phyloP scores from a whole-genome alignment of 148 eudicot genomes.

The Polygonum maritimum region DNA sequence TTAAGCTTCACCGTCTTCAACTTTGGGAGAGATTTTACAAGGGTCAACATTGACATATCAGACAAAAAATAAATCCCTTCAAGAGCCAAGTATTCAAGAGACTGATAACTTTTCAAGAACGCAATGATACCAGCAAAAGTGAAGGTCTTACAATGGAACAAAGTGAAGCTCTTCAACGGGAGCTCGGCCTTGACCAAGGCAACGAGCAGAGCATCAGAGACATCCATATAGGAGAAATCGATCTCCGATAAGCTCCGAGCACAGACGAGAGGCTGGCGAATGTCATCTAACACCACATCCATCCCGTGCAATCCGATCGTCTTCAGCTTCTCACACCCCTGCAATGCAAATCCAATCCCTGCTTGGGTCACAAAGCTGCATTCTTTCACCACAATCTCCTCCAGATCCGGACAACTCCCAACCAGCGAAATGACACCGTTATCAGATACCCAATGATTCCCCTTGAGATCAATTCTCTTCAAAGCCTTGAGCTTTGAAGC shows the following conservation, averaged over 20 bases:
- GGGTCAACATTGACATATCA: conserved; percentile 25
- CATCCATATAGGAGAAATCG: conserved; percentile 26
- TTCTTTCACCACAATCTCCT: conserved; percentile 26
- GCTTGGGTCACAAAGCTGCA: conserved; percentile 36
- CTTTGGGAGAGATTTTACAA: conserved; percentile 29
- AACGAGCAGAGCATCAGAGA: conserved; percentile 40
- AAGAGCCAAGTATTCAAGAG: conserved; percentile 37
- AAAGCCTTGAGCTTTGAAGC: conserved; percentile 29
- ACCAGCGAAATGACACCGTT: conserved; percentile 32
- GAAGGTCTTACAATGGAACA: conserved; percentile 28
- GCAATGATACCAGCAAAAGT: conserved; percentile 29
- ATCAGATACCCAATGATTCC: conserved; percentile 41
- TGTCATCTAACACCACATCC: conserved; percentile 21
- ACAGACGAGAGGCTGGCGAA: conserved; percentile 17
- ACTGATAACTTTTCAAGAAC: conserved; percentile 23
- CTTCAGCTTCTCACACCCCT: conserved; percentile 26
- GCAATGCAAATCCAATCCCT: conserved; percentile 29
- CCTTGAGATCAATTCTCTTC: conserved; percentile 41
- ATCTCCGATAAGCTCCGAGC: conserved; percentile 29
- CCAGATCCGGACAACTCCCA: conserved; percentile 35
- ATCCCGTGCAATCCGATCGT: conserved; percentile 22
- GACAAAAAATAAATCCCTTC: conserved; percentile 26
- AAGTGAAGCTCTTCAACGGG: conserved; percentile 42
- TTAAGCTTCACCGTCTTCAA: conserved; percentile 33
- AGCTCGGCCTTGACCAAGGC: conserved; percentile 32